Conservation (phyloP, 441 rosid species). For the Pelargonium australe region DNA sequence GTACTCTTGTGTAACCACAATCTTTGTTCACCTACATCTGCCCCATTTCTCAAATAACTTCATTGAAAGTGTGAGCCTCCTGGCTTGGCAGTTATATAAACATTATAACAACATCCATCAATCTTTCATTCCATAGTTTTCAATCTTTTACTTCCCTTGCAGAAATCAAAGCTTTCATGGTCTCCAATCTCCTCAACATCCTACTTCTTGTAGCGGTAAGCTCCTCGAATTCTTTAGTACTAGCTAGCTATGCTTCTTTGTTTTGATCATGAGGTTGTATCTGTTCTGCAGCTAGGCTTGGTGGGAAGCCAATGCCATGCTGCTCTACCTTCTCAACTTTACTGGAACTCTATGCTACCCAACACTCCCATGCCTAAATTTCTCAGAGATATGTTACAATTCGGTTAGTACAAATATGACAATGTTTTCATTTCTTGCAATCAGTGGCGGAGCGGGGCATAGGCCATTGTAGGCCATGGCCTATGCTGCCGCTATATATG, state of each 20-base stretch:
- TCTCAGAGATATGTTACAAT: slow-evolving; percentile 45
- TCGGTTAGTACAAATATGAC: slow-evolving; percentile 27
- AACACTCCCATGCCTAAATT: slow-evolving; percentile 71
- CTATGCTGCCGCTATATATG: too few relatives aligned
- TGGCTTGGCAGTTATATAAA: neutral
- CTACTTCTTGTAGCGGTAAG: neutral
- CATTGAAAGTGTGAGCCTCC: neutral
- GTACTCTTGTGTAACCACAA: neutral
- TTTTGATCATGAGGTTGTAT: neutral
- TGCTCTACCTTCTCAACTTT: slow-evolving; percentile 46
- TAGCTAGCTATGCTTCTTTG: neutral
- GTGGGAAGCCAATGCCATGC: slow-evolving; percentile 39
- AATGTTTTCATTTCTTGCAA: neutral
- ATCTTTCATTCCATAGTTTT: neutral
- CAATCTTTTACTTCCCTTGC: neutral
- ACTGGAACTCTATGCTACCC: slow-evolving; percentile 71
- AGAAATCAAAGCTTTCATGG: neutral
- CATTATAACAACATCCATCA: neutral
- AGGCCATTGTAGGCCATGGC: neutral
- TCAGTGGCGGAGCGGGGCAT: too few relatives aligned
- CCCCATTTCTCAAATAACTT: neutral
- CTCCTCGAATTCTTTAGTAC: neutral
- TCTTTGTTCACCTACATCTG: neutral
- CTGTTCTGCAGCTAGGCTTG: slow-evolving; percentile 39
- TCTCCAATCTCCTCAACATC: neutral